Base-by-base conservation (phyloP, 2,329 filamentous ascomycete species). In the Aureobasidium pullulans region DNA sequence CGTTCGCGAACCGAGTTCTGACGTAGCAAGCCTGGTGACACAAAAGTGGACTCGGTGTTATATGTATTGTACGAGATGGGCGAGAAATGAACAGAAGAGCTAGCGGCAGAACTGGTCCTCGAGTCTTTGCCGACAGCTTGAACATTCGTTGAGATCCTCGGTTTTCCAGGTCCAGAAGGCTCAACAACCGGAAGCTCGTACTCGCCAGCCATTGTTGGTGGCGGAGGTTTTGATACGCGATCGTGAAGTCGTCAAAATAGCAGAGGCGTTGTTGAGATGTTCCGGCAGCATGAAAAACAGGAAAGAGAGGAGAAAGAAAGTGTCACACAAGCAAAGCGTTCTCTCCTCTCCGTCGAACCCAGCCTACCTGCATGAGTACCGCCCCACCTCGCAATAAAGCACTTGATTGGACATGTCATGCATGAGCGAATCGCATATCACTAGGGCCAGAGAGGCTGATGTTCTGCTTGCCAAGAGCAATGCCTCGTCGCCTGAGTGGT, bases 1-100 rank as follows among this genome's bases (percentile, higher is more conserved):
- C 54, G 43, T 40, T 57, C 54, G 11, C 60, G 56, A 3, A 59
- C 48, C n/a, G 58, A 64, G 8, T 62, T 54, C 13, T 59, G 62
- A n/a, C 62, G 57, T 8, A 49, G 47, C 36, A 60, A 34, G 16
- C 59, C 60, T 36, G 60, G 60, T 11, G 60, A 48, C 39, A 61
- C 62, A 57, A 39, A 61, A 28, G 32, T 62, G 15, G 52, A 48
- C 23, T 50, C 62, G 11, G 28, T 54, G 7, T 19, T 56, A 31
- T 43, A 56, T 32, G 54, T 54, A 15, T 19, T 50, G 31, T 46
- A 56, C 15, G 54, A 57, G 6, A 48, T 42, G 2, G 54, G 54
- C 6, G 54, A 57, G n/a, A 57, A 47, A 4, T 57, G 37, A 23
- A 57, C 43, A 10, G 54, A 57, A 15, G 54, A 57, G 23, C 42